Evolutionary conservation across 371 early-diverging fungal species (phyloP).

Genomic region (Haplosporangium sp.): DNA sequence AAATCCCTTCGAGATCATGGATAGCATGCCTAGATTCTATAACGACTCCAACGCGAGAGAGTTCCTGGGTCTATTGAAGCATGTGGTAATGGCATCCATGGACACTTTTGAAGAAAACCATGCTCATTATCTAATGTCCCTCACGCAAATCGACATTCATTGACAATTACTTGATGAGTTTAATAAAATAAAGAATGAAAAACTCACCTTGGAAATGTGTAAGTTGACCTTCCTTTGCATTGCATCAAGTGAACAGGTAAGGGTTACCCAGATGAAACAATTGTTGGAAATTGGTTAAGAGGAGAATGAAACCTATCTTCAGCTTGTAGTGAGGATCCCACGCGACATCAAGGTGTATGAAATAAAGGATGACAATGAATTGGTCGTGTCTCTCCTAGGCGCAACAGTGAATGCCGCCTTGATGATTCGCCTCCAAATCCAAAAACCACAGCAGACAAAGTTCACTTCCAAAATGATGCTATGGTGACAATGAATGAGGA

Average conservation of each 20-base stretch:
- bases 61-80: background rate
- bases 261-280: constrained; percentile 1
- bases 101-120: background rate
- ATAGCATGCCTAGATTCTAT: background rate
- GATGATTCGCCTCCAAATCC: background rate
- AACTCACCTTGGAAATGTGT: background rate
- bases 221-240: background rate
- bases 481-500: no score
- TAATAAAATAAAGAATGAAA: background rate
- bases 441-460: background rate
- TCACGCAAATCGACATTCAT: background rate
- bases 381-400: background rate
- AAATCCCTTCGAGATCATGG: background rate
- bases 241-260: background rate
- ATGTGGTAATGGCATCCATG: background rate
- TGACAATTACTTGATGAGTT: background rate
- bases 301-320: background rate
- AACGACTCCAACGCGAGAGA: background rate
- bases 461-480: background rate
- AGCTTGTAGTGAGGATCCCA: background rate
- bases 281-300: background rate
- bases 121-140: background rate
- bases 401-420: background rate
- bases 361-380: constrained; percentile 5
- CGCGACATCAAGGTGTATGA: background rate